phyloP scores from a whole-genome alignment of 2,329 filamentous ascomycete species.

The Fusarium sp. region DNA sequence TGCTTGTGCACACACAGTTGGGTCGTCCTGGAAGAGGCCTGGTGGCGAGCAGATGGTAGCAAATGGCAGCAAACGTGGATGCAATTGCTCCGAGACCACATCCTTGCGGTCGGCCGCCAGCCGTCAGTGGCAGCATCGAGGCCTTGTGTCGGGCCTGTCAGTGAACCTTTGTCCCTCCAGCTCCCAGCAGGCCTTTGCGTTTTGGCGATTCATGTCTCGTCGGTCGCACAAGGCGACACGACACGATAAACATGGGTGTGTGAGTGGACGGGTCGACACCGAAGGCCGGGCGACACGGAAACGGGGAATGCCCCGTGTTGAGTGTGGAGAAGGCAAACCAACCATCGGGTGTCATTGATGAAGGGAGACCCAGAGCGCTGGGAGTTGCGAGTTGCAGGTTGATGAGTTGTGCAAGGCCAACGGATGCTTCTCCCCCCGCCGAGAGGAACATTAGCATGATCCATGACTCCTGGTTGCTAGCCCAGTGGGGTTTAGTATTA shows the following conservation, averaged over 20 bases:
- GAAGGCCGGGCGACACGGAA: background rate
- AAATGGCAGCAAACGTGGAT: background rate
- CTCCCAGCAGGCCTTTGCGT: background rate
- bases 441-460: background rate
- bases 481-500: background rate
- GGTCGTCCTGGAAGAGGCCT: background rate
- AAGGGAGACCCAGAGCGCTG: slow-evolving; percentile 3
- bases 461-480: background rate
- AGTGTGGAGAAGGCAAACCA: slow-evolving; percentile 7
- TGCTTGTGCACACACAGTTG: background rate
- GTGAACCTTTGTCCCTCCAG: background rate
- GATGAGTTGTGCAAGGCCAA: background rate
- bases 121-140: background rate
- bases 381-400: background rate
- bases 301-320: background rate
- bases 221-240: slow-evolving; percentile 9
- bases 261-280: background rate
- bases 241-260: background rate
- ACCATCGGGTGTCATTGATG: background rate
- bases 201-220: background rate
- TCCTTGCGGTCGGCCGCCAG: background rate
- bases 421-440: background rate
- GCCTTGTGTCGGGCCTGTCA: slow-evolving; percentile 1
- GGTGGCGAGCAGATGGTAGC: background rate
- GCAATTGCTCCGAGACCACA: background rate